A percentile compares a stretch with the other conserved stretches of the same genome.
These are phyloP conservation scores for Dorcoceras hygrometricum DNA, from an alignment of 257 asterid genomes.

Conservation along the genomic window DNA sequence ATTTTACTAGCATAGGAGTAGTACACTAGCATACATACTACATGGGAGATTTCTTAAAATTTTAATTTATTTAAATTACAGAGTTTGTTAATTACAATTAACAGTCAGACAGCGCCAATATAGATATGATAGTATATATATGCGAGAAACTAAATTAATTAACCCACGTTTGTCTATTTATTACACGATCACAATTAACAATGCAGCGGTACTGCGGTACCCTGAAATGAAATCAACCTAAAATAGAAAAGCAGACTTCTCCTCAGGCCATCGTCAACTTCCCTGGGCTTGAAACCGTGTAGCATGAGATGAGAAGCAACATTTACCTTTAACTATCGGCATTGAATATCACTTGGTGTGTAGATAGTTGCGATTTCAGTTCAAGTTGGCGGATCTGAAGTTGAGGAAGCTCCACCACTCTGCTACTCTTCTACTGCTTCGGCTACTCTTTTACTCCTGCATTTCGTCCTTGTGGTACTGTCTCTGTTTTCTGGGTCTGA, in stretches of 20 bases:
- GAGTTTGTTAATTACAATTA: too few species aligned
- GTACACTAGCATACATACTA: too few species aligned
- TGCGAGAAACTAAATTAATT: too few species aligned
- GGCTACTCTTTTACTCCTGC: constrained; percentile 20
- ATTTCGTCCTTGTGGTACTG: constrained; percentile 32
- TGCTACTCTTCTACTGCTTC: constrained; percentile 26
- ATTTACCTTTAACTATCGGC: background rate
- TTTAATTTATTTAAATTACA: too few species aligned
- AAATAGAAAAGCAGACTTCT: background rate
- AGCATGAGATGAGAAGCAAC: too few species aligned
- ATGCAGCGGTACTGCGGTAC: too few species aligned
- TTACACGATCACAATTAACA: too few species aligned
- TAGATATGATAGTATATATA: too few species aligned
- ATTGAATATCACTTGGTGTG: constrained; percentile 23
- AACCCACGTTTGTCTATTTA: too few species aligned
- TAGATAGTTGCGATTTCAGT: constrained; percentile 25
- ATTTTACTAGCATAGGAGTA: too few species aligned
- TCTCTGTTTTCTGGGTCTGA: background rate
- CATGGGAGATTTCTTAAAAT: too few species aligned
- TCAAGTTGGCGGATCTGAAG: constrained; percentile 40
- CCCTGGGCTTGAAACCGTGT: background rate
- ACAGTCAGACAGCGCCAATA: too few species aligned
- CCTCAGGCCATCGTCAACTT: background rate
- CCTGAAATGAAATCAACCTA: background rate
- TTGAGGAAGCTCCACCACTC: constrained; percentile 27